A percentile compares a stretch with the other conserved stretches of the same genome.
phyloP scores from a whole-genome alignment of 352 stramenopile species.

The Phytopythium oedochilum region DNA sequence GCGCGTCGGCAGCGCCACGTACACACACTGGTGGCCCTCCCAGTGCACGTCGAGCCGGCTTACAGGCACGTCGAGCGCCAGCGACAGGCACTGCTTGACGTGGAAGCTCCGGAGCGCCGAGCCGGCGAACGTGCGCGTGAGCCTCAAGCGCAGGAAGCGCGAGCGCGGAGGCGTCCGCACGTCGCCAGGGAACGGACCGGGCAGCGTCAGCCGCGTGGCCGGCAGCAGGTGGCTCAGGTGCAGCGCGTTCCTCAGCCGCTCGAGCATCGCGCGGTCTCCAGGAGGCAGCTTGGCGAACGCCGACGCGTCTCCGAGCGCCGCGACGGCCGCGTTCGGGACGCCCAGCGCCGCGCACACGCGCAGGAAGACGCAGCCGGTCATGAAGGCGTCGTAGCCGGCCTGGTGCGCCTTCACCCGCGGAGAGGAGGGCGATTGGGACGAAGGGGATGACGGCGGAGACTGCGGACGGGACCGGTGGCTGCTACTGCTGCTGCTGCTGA shows the following conservation, averaged over 20 bases:
- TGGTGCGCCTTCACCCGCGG: conserved; percentile 50
- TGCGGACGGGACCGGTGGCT: conserved; percentile 2
- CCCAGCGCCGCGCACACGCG: conserved; percentile 55
- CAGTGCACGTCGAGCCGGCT: conserved; percentile 42
- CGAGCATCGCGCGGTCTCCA: conserved; percentile 9
- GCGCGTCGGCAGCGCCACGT: conserved; percentile 37
- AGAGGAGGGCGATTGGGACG: conserved; percentile 7
- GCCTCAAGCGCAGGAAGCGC: conserved; percentile 44
- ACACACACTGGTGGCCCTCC: conserved; percentile 45
- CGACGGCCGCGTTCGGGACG: conserved; percentile 48
- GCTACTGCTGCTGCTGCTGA: not conserved
- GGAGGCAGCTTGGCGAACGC: not conserved
- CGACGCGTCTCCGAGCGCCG: conserved; percentile 12
- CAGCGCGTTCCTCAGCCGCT: conserved; percentile 38
- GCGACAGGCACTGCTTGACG: conserved; percentile 68
- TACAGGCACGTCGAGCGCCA: conserved; percentile 37
- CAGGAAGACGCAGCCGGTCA: conserved; percentile 75
- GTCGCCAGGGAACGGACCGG: conserved; percentile 36
- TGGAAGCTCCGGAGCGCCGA: conserved; percentile 59
- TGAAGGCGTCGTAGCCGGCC: conserved; percentile 75
- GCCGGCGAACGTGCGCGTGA: conserved; percentile 40
- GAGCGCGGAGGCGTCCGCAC: conserved; percentile 41
- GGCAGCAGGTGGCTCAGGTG: conserved; percentile 66
- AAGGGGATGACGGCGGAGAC: not conserved
- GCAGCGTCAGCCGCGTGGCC: conserved; percentile 33